A percentile compares a stretch with the other conserved stretches of the same genome.
phyloP scores from a whole-genome alignment of 768 basidiomycete species.

The Suillus variegatus region DNA sequence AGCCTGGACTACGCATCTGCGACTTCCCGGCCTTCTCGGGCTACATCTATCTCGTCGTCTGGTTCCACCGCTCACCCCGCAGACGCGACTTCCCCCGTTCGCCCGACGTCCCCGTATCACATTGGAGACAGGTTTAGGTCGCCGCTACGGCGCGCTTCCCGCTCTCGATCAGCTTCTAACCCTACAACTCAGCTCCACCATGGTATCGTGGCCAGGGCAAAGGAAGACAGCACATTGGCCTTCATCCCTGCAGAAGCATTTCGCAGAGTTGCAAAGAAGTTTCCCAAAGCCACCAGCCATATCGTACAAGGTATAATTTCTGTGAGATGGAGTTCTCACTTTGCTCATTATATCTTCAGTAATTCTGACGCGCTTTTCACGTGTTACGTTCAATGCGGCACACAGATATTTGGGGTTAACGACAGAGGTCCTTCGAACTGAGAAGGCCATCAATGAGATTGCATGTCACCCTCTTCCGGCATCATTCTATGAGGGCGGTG shows the following conservation, averaged over 20 bases:
- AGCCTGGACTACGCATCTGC: conserved; percentile 40
- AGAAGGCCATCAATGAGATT: conserved; percentile 96
- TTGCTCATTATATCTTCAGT: conserved; percentile 46
- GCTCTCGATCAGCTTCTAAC: conserved; percentile 25
- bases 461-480: conserved; percentile 93
- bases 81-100: conserved; percentile 24
- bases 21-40: conserved; percentile 34
- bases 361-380: conserved; percentile 92
- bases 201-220: conserved; percentile 89
- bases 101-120: conserved; percentile 13
- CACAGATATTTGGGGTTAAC: conserved; percentile 96
- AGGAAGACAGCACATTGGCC: conserved; percentile 93
- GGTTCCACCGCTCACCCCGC: conserved; percentile 66
- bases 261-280: conserved; percentile 89
- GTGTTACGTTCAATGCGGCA: conserved; percentile 97
- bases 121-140: conserved; percentile 10
- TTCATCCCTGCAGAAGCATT: conserved; percentile 99
- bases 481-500: conserved; percentile 91
- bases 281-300: conserved; percentile 95
- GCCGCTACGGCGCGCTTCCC: conserved; percentile 23
- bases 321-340: conserved; percentile 9
- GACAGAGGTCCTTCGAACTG: conserved; percentile 91
- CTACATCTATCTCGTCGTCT: conserved; percentile 64
- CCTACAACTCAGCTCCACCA: conserved; percentile 45
- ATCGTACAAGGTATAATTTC: conserved; percentile 79